Percentiles rank a stretch among this genome's conserved stretches.
Evolutionary conservation across 306 rosid genomes (phyloP).

Genomic region (Lablab purpureus): DNA sequence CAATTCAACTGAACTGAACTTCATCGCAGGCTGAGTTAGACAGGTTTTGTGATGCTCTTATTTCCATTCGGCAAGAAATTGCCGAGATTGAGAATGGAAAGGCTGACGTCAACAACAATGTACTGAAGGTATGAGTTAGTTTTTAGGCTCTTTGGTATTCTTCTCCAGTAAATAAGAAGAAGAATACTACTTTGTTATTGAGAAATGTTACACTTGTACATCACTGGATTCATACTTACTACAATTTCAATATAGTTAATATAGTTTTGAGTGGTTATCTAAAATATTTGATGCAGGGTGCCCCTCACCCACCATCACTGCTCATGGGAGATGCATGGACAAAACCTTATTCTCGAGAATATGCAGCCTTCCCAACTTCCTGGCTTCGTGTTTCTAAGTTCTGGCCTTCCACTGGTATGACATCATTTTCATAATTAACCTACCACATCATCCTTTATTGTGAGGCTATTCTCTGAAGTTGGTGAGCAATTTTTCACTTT

Average conservation of each 20-base stretch:
- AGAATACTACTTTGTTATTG: background rate
- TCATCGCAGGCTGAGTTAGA: constrained; percentile 94
- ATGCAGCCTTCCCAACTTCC: constrained; percentile 92
- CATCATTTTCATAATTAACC: background rate
- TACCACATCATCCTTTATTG: background rate
- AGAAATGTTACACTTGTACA: background rate
- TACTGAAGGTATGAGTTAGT: constrained; percentile 73
- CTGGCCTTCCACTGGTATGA: constrained; percentile 92
- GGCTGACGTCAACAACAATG: constrained; percentile 82
- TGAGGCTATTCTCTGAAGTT: background rate
- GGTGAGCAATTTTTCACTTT: background rate
- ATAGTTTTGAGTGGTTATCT: constrained; percentile 33
- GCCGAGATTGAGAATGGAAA: constrained; percentile 91
- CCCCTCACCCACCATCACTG: constrained; percentile 97
- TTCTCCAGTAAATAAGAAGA: constrained; percentile 17
- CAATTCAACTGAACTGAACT: constrained; percentile 28
- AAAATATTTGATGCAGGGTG: constrained; percentile 64
- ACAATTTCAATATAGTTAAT: background rate
- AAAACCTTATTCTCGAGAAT: constrained; percentile 90
- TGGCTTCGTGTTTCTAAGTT: constrained; percentile 91
- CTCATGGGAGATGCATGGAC: constrained; percentile 97
- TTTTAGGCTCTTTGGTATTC: background rate
- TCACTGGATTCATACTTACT: constrained; percentile 10
- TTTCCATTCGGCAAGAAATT: constrained; percentile 90
- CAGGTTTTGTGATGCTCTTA: constrained; percentile 88